Conservation (phyloP, 2,329 filamentous ascomycete species). For the Penicillium sp. region DNA sequence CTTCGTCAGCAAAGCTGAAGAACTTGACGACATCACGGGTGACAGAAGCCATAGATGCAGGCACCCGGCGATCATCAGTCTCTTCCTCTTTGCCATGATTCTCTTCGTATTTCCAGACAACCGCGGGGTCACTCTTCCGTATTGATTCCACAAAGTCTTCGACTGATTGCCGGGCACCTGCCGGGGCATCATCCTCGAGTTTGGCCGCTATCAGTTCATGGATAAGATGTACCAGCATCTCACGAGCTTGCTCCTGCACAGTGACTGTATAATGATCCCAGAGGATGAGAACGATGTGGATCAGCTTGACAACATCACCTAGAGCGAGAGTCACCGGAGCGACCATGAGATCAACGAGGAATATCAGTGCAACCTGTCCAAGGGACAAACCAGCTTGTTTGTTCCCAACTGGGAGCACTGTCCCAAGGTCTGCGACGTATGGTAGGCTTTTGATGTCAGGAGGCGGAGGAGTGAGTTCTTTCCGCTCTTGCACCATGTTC, state of each 20-base stretch:
- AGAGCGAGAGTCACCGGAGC: slow-evolving; percentile 71
- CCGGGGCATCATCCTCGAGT: slow-evolving; percentile 61
- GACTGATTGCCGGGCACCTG: slow-evolving; percentile 62
- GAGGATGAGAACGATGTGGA: slow-evolving; percentile 84
- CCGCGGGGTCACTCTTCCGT: slow-evolving; percentile 69
- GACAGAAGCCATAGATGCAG: slow-evolving; percentile 75
- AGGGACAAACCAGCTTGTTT: slow-evolving; percentile 86
- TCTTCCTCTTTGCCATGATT: slow-evolving; percentile 69
- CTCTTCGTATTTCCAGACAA: slow-evolving; percentile 92
- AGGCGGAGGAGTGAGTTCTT: slow-evolving; percentile 55
- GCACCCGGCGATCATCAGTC: slow-evolving; percentile 68
- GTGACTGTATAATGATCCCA: slow-evolving; percentile 96
- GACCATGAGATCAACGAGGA: slow-evolving; percentile 92
- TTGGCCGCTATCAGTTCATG: slow-evolving; percentile 83
- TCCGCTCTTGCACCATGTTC: slow-evolving; percentile 91
- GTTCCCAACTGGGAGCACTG: slow-evolving; percentile 74
- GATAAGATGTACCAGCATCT: slow-evolving; percentile 96
- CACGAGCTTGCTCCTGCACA: slow-evolving; percentile 90
- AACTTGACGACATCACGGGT: slow-evolving; percentile 73
- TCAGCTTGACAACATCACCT: slow-evolving; percentile 72
- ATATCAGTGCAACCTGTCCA: slow-evolving; percentile 82
- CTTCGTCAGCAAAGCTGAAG: slow-evolving; percentile 74
- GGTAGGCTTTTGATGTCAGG: slow-evolving; percentile 67
- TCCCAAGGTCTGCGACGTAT: slow-evolving; percentile 76
- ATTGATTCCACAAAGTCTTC: slow-evolving; percentile 83